Evolutionary conservation across 164 flowering plant genomes (phyloP).

Genomic region (Magnolia sinica): DNA sequence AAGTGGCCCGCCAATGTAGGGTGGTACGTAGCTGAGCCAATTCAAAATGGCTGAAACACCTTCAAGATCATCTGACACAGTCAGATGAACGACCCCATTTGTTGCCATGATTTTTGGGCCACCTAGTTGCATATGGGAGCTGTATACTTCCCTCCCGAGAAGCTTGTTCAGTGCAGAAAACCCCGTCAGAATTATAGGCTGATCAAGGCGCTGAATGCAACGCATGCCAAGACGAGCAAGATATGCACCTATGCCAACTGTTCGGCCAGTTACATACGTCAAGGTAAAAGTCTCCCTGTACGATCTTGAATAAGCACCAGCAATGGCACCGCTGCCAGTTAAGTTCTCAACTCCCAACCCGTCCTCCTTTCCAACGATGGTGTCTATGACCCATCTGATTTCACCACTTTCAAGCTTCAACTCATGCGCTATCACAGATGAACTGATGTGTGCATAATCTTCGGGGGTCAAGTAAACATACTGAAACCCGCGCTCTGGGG

Average conservation of each 20-base stretch:
- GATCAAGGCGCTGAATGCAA: constrained; percentile 98
- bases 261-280: constrained; percentile 97
- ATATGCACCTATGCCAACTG: constrained; percentile 99
- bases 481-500: constrained; percentile 91
- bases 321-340: constrained; percentile 98
- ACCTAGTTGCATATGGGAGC: constrained; percentile 99
- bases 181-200: constrained; percentile 96
- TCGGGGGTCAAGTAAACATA: constrained; percentile 85
- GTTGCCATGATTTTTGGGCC: constrained; percentile 99
- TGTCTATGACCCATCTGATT: constrained; percentile 91
- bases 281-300: constrained; percentile 93
- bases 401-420: constrained; percentile 67
- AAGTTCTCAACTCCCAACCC: constrained; percentile 95
- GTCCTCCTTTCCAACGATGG: constrained; percentile 93
- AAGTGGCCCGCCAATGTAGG: constrained; percentile 73
- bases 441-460: constrained; percentile 54
- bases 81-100: constrained; percentile 94
- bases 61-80: constrained; percentile 97
- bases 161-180: constrained; percentile 96
- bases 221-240: constrained; percentile 99
- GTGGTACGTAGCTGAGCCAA: constrained; percentile 93
- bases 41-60: constrained; percentile 84
- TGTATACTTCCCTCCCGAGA: constrained; percentile 96
- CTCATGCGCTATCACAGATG: constrained; percentile 92
- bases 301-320: constrained; percentile 94